A percentile compares a stretch with the other conserved stretches of the same genome.
Evolutionary conservation across 163 green algal species (phyloP).

Genomic region (Scenedesmus sp.): DNA sequence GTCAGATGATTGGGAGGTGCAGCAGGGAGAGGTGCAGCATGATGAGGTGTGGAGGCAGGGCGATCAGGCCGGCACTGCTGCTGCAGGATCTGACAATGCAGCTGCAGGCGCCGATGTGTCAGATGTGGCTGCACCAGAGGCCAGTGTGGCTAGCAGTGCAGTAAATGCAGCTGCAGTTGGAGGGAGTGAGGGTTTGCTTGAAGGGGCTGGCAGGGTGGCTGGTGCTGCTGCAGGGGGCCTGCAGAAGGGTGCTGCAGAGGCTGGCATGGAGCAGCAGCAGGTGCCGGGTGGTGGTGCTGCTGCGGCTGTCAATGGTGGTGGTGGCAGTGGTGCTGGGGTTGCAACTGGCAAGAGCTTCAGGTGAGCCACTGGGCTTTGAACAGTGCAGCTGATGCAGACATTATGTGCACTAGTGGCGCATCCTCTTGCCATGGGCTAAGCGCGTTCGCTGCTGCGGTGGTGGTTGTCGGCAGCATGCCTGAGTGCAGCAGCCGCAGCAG

Average conservation of each 20-base stretch:
- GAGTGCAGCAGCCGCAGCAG: not conserved
- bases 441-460: not conserved
- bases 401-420: not conserved
- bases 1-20: not conserved
- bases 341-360: slow-evolving; percentile 29
- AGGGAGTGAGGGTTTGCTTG: not conserved
- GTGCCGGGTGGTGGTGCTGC: not conserved
- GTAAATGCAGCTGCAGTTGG: not conserved
- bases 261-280: too few species aligned
- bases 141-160: not conserved
- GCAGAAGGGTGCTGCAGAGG: not conserved
- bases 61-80: too few species aligned
- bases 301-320: not conserved
- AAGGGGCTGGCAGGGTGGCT: not conserved
- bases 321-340: not conserved
- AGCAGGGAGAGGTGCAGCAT: not conserved
- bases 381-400: not conserved
- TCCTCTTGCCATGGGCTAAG: not conserved
- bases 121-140: not conserved
- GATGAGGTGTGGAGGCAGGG: too few species aligned
- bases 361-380: not conserved
- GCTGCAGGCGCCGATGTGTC: not conserved
- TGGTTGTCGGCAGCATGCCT: not conserved
- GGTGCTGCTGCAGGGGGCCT: not conserved
- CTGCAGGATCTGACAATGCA: too few species aligned